Evolutionary conservation across 768 basidiomycete species (phyloP), one percentile per base, ranked within the genome.

Genomic region (Cyathus striatus): DNA sequence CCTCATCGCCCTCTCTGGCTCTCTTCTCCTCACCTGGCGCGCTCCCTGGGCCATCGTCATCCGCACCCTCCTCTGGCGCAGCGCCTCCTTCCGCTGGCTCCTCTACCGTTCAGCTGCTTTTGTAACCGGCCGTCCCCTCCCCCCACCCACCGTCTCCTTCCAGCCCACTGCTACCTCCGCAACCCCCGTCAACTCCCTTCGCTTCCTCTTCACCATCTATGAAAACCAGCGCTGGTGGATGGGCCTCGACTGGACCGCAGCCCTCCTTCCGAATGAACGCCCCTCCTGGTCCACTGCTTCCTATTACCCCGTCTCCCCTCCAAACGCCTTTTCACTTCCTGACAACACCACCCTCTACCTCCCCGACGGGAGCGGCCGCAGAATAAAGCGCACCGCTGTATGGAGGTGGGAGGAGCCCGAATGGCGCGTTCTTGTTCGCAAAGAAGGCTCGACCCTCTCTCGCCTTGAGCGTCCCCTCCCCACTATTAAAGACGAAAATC

Each of bases 191-290:
- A 63, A 67, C 36, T 64, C 74, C 14, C 62, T 86, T 23, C 81
- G 86, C 17, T 93, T 94, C 67, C 73, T 88, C 37, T 94, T 94
- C 56, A 90, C 85, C n/a, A 65, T 94, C 9, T 84, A 90, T 57
- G 92, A 96, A 62, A 95, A 95, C 62, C 92, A 96, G 64, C 76
- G 93, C 5, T 95, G 93, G 93, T 97, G 93, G 93, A 81, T 97
- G 79, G 92, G 88, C 10, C 76, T 97, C 34, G 93, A 96, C 63
- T 97, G 90, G 90, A 95, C 93, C 2, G 86, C 89, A 3, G 91
- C 92, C 1, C 76, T 97, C 6, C 76, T 96, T 13, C 93, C 93
- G 0, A 78, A 78, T 14, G 93, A 97, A 55, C 82, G 92, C 4
- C 90, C 93, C 0, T 87, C 89, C 1, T 97, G 92, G 93, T 90